Evolutionary conservation across 352 stramenopile genomes (phyloP).

Genomic region (Phytophthora constricta): DNA sequence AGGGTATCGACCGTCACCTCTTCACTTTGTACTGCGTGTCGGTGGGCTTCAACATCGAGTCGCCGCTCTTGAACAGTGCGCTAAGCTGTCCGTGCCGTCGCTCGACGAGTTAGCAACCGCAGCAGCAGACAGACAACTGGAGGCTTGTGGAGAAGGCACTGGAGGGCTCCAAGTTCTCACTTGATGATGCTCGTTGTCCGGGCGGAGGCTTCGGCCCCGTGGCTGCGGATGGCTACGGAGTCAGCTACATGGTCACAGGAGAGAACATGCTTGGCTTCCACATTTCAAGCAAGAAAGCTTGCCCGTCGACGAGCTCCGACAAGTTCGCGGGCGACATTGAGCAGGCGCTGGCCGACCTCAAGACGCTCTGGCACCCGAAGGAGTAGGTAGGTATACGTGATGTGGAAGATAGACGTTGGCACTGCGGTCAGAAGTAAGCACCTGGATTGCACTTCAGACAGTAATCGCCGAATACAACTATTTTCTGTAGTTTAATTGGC

Average conservation of each 20-base stretch:
- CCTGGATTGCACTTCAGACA: too few relatives aligned
- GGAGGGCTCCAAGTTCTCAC: constrained; percentile 54
- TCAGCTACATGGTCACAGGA: constrained; percentile 92
- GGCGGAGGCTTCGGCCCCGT: constrained; percentile 91
- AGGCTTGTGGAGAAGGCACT: constrained; percentile 72
- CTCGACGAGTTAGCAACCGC: constrained; percentile 91
- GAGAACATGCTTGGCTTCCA: constrained; percentile 92
- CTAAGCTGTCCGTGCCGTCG: constrained; percentile 86
- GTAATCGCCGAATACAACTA: too few relatives aligned
- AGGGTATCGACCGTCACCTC: constrained; percentile 96
- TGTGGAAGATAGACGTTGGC: too few relatives aligned
- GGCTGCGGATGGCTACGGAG: constrained; percentile 90
- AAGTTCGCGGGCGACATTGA: constrained; percentile 82
- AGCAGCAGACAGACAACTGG: constrained; percentile 90
- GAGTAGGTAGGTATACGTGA: too few relatives aligned
- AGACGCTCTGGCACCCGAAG: constrained; percentile 58
- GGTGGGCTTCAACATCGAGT: constrained; percentile 87
- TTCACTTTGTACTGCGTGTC: constrained; percentile 95
- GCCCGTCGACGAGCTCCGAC: constrained; percentile 73
- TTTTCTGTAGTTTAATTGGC: too few relatives aligned
- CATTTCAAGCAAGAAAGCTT: constrained; percentile 90
- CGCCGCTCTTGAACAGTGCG: constrained; percentile 88
- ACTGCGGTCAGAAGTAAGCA: too few relatives aligned
- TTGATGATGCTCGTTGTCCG: constrained; percentile 71
- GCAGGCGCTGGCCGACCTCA: constrained; percentile 85